These are phyloP conservation scores for Rhododendron mucronatum DNA, from an alignment of 148 eudicot species.

Conservation along the genomic window DNA sequence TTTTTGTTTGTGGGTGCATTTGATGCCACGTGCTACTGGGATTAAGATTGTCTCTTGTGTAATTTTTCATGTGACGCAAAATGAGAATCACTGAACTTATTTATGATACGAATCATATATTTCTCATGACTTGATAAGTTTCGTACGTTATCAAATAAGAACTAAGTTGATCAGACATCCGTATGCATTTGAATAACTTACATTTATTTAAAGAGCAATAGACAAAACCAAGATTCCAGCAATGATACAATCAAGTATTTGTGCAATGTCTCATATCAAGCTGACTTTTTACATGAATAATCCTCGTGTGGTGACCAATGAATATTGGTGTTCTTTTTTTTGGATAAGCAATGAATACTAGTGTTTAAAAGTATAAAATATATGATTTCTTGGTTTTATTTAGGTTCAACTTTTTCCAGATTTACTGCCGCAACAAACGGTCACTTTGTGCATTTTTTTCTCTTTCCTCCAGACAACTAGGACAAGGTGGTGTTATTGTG, in stretches of 20 bases:
- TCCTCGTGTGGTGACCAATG: background rate
- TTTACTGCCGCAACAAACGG: background rate
- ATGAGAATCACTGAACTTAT: background rate
- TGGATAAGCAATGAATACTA: background rate
- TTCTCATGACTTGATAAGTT: too few relatives aligned
- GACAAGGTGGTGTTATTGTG: background rate
- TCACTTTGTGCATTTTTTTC: background rate
- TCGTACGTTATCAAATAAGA: too few relatives aligned
- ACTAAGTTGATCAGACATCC: background rate
- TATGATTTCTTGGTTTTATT: too few relatives aligned
- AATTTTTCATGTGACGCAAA: background rate
- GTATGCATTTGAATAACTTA: background rate
- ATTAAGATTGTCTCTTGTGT: conserved; percentile 1
- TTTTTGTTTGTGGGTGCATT: background rate
- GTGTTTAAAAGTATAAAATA: too few relatives aligned
- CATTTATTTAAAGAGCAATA: background rate
- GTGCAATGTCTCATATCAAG: background rate
- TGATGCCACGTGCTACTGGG: background rate
- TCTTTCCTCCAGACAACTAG: background rate
- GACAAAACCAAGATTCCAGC: background rate
- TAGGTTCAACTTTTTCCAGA: background rate
- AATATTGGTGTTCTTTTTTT: too few relatives aligned
- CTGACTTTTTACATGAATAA: background rate
- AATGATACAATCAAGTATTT: background rate
- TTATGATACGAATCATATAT: background rate